Evolutionary conservation across 306 rosid species (phyloP), one percentile per base, ranked within the genome.

Genomic region (Castanea sativa): DNA sequence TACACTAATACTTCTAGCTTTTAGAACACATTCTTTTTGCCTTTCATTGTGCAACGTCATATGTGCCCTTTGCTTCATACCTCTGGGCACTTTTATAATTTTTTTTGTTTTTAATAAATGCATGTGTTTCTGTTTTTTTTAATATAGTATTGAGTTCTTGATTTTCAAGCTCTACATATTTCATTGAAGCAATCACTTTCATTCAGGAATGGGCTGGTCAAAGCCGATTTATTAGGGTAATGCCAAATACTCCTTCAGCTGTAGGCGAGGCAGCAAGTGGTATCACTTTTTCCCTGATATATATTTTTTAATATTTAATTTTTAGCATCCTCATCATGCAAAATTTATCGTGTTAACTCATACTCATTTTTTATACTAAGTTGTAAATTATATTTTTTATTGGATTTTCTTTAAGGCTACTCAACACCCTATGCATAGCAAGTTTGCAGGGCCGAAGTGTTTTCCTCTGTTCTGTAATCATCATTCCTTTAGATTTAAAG

Each of bases 231-330:
- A 81, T 92, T 51, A 87, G 97, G 83, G 96, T 94, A 56, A 89
- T 94, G 91, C 97, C 94, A 53, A 89, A 83, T 72, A 92, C 98
- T 52, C 88, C 98, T 21, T 86, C 97, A 55, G 85, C 94, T 51
- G 94, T 94, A 52, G 91, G 94, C 20, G 83, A 89, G 84, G 97
- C 96, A 55, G 94, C 97, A 38, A 83, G 94, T 79, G 97, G 98
- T 94, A 89, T 78, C 19, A 67, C 69, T 70, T 73, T 52, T 18
- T 21, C 77, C 75, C 72, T 67, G 49, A 75, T 25, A 13, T 60
- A 27, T 38, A 38, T 20, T 59, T 29, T 64, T 14, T 30, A 64
- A 29, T 30, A 14, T 0, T 30, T 67, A 67, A 33, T 32, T 7
- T 18, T 67, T 8, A 67, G 35, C 25, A 3, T 4, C 43, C 6